These are phyloP conservation scores for Pharnaceum exiguum DNA, from an alignment of 148 eudicot species.

Conservation along the genomic window DNA sequence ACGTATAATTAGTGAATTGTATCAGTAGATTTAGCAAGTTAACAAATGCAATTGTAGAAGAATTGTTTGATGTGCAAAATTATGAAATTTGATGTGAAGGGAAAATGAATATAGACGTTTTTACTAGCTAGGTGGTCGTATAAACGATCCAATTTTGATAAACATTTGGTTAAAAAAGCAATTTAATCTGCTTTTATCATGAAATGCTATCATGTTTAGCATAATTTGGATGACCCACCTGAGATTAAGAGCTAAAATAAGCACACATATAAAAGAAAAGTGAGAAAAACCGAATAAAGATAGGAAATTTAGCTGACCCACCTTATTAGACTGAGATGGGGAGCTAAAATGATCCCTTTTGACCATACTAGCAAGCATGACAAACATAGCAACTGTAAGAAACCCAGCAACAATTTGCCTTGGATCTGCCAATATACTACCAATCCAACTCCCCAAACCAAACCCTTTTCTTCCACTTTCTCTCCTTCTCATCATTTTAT, in stretches of 20 bases:
- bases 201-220: too few relatives aligned
- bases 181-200: too few relatives aligned
- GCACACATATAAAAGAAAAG: constrained; percentile 30
- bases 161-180: too few relatives aligned
- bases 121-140: too few relatives aligned
- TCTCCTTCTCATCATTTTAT: constrained; percentile 22
- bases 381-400: constrained; percentile 83
- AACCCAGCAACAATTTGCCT: constrained; percentile 90
- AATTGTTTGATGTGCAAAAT: too few relatives aligned
- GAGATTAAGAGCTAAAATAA: constrained; percentile 39
- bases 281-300: background rate
- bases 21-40: too few relatives aligned
- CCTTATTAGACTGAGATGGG: background rate
- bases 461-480: constrained; percentile 10
- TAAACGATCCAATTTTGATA: too few relatives aligned
- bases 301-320: background rate
- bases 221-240: constrained; percentile 1
- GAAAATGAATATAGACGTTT: too few relatives aligned
- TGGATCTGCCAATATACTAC: constrained; percentile 60
- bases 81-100: too few relatives aligned
- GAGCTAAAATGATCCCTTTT: constrained; percentile 73
- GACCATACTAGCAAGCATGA: constrained; percentile 89
- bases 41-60: too few relatives aligned
- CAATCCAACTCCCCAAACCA: constrained; percentile 22
- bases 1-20: too few relatives aligned